Evolutionary conservation across 495 filamentous ascomycete species (phyloP).

Genomic region (Astrothelium subdiscretum): DNA sequence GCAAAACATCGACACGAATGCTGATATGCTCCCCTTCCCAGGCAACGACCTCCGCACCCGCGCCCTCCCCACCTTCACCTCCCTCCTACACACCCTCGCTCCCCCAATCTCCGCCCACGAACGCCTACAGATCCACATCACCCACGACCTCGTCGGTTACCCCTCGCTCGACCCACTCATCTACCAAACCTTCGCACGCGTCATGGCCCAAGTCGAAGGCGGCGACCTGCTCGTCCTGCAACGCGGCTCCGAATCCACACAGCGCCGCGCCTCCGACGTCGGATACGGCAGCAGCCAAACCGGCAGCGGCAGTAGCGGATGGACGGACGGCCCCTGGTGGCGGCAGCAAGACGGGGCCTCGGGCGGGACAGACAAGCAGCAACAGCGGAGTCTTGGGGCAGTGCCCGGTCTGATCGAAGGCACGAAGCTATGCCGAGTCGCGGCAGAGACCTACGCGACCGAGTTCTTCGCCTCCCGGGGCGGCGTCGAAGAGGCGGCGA

Average conservation of each 20-base stretch:
- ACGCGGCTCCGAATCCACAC: constrained; percentile 72
- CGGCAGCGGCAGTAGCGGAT: constrained; percentile 38
- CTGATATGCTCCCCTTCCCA: constrained; percentile 25
- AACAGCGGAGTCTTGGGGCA: constrained; percentile 66
- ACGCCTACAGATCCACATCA: constrained; percentile 94
- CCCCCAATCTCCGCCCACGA: constrained; percentile 97
- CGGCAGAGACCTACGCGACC: constrained; percentile 72
- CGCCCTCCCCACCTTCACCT: constrained; percentile 88
- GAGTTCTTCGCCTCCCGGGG: constrained; percentile 71
- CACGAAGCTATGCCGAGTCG: constrained; percentile 76
- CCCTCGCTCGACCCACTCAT: constrained; percentile 89
- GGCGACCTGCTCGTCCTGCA: constrained; percentile 95
- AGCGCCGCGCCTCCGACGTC: constrained; percentile 45
- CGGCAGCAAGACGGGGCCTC: constrained; percentile 40
- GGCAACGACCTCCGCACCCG: constrained; percentile 82
- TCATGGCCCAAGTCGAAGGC: constrained; percentile 97
- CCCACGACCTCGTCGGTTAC: constrained; percentile 88
- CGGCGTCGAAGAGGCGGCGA: constrained; percentile 69
- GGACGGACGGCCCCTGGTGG: constrained; percentile 97
- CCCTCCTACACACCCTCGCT: constrained; percentile 85
- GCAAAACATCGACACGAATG: constrained; percentile 14
- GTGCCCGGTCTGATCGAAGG: constrained; percentile 74
- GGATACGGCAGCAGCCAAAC: constrained; percentile 42
- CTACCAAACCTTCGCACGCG: constrained; percentile 83
- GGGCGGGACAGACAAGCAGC: constrained; percentile 30